Base-by-base conservation (phyloP, 2,329 filamentous ascomycete species). In the Ophiostoma tasmaniense region DNA sequence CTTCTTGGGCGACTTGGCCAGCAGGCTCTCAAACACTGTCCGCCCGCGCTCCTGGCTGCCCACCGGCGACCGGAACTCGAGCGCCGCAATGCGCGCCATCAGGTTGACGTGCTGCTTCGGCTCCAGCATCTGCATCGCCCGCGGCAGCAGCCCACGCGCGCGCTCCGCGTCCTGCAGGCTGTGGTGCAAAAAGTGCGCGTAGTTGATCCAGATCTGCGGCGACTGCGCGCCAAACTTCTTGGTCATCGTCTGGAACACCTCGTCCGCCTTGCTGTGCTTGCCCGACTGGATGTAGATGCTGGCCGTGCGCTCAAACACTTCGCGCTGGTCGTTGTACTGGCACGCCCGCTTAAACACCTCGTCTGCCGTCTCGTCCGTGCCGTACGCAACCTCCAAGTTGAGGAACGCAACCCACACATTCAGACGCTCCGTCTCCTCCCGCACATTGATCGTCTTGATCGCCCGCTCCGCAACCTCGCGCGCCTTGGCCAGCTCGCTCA, bases 391-490 rank as follows among this genome's bases (percentile, higher is more conserved):
- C 80, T 99, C 95, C 74, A 99, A 82, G 81, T 99, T 98, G 74
- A 99, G 87, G 77, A 94, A 87, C 0, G 93, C 95, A 70, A 96
- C 89, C 96, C 95, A 99, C 67, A 97, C 87, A 77, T 97, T 96
- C 74, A 96, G 82, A 80, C 97, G 97, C 80, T 97, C 95, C 2
- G 89, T 88, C 77, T 97, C 91, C 77, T 97, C 93, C 33, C 91
- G 88, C 71, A 96, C 92, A 78, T 92, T 91, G 81, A 99, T 98
- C 20, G 90, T 96, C 76, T 90, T 89, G 72, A 98, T 86, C 22
- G 95, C 95, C 71, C 95, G 90, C 79, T 97, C 91, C 1, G 92
- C 93, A 70, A 97, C 90, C 73, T 94, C 90, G 66, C 94, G 88
- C 14, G 95, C 93, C 79, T 93, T 95, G 71, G 89, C 87, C 25